These are phyloP conservation scores for Austroboletus niveus DNA, from an alignment of 1,284 basidiomycete genomes.

Conservation along the genomic window DNA sequence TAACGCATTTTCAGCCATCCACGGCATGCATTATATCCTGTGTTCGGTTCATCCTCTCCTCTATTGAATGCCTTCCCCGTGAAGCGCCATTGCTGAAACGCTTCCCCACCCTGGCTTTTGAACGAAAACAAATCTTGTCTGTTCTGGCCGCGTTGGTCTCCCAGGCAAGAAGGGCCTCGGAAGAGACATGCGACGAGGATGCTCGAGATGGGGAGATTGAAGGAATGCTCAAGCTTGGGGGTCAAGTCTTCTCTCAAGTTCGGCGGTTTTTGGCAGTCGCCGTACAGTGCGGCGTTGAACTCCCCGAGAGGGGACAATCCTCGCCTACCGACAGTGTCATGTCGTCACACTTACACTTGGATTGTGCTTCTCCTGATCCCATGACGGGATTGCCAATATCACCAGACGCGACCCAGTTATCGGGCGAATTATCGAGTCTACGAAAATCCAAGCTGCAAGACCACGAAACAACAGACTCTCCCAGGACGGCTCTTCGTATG, in stretches of 20 bases:
- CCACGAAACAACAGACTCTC: conserved; percentile 24
- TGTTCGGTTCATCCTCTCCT: conserved; percentile 85
- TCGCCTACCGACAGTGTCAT: conserved; percentile 35
- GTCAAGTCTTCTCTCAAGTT: conserved; percentile 72
- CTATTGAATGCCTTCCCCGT: conserved; percentile 84
- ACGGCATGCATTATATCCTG: conserved; percentile 92
- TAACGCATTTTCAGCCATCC: conserved; percentile 81
- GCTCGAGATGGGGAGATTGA: conserved; percentile 60
- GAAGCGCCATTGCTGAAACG: conserved; percentile 73
- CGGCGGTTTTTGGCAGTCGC: conserved; percentile 72
- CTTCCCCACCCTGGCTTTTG: conserved; percentile 67
- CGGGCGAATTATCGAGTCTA: conserved; percentile 13
- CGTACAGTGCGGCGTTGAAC: conserved; percentile 74
- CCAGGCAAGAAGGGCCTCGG: conserved; percentile 78
- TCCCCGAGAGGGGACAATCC: conserved; percentile 55
- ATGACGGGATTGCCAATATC: conserved; percentile 14
- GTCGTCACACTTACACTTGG: conserved; percentile 30
- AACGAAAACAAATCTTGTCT: conserved; percentile 81
- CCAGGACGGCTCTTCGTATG: conserved; percentile 41
- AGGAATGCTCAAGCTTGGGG: conserved; percentile 70
- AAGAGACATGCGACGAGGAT: conserved; percentile 48
- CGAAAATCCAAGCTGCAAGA: conserved; percentile 15
- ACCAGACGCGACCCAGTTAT: conserved; percentile 8
- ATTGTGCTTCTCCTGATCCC: conserved; percentile 16
- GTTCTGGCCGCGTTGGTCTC: conserved; percentile 83